These are phyloP conservation scores for Neurospora intermedia DNA, from an alignment of 495 filamentous ascomycete species.

Conservation along the genomic window DNA sequence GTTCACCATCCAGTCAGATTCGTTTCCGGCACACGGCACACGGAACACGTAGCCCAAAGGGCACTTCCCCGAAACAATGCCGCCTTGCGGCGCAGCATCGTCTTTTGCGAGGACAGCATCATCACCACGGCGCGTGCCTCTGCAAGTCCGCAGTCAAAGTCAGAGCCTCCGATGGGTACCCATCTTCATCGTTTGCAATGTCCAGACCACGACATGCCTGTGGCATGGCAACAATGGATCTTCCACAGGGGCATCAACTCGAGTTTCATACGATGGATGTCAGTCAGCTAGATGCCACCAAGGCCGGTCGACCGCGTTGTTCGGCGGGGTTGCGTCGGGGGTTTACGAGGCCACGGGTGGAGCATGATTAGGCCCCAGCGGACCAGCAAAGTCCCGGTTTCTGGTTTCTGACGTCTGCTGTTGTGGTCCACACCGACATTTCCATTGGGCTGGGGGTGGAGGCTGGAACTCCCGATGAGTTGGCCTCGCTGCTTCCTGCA, in stretches of 20 bases:
- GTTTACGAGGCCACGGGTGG: not conserved
- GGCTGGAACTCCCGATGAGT: conserved; percentile 13
- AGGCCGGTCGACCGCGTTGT: not conserved
- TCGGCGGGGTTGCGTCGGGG: not conserved
- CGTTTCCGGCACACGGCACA: not conserved
- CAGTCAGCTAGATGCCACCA: not conserved
- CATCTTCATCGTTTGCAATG: not conserved
- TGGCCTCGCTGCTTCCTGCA: conserved; percentile 15
- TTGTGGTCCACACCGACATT: conserved; percentile 25
- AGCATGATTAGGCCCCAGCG: not conserved
- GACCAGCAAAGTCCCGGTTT: not conserved
- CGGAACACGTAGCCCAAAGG: not conserved
- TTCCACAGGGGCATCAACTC: not conserved
- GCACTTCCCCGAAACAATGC: not conserved
- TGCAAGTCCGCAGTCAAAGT: not conserved
- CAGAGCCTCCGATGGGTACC: not conserved
- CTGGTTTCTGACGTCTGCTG: not conserved
- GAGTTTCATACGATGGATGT: not conserved
- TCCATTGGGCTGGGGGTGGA: conserved; percentile 13
- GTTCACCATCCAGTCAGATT: not conserved
- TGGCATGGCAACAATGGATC: not conserved
- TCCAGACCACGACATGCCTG: not conserved
- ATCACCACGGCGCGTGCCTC: not conserved
- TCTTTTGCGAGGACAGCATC: not conserved
- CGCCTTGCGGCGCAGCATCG: not conserved